Percentiles rank a stretch among this genome's conserved stretches.
phyloP scores from a whole-genome alignment of 2,329 filamentous ascomycete genomes.

The Calcarisporium arbuscula region DNA sequence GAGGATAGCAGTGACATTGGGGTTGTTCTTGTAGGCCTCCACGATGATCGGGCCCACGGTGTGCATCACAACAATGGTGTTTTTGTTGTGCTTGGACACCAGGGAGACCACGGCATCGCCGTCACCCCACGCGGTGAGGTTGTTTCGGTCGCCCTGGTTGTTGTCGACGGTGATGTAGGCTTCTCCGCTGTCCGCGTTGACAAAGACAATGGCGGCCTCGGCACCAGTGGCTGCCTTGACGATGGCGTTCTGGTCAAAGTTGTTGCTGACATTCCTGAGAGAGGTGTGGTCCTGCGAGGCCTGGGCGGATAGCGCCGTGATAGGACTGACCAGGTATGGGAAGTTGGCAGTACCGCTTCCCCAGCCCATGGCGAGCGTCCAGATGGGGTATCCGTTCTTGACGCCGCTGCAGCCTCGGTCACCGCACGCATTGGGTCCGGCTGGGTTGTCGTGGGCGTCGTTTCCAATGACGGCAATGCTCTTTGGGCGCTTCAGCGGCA shows the following conservation, averaged over 20 bases:
- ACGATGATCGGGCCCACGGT: constrained; percentile 74
- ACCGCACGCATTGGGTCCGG: constrained; percentile 71
- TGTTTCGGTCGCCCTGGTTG: constrained; percentile 84
- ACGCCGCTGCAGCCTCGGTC: constrained; percentile 58
- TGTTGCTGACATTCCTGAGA: constrained; percentile 62
- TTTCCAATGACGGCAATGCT: constrained; percentile 74
- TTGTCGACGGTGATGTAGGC: constrained; percentile 77
- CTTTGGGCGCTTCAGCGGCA: constrained; percentile 75
- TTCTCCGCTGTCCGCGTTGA: constrained; percentile 81
- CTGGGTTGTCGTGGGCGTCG: constrained; percentile 69
- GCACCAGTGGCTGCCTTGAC: constrained; percentile 54
- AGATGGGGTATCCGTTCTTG: constrained; percentile 53
- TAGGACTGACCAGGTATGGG: constrained; percentile 70
- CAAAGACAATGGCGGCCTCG: constrained; percentile 77
- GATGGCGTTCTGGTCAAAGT: constrained; percentile 54
- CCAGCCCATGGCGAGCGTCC: constrained; percentile 72
- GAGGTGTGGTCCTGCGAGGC: constrained; percentile 52
- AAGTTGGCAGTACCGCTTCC: constrained; percentile 69
- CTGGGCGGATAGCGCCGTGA: constrained; percentile 60
- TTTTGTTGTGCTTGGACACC: constrained; percentile 70
- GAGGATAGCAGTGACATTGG: constrained; percentile 77
- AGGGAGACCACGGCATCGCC: constrained; percentile 77
- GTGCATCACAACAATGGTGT: constrained; percentile 90
- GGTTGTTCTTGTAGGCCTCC: constrained; percentile 65
- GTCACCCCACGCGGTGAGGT: constrained; percentile 81